Percentiles rank a stretch among this genome's conserved stretches.
These are phyloP conservation scores for Primulina tabacum DNA, from an alignment of 257 asterid species.

Conservation along the genomic window DNA sequence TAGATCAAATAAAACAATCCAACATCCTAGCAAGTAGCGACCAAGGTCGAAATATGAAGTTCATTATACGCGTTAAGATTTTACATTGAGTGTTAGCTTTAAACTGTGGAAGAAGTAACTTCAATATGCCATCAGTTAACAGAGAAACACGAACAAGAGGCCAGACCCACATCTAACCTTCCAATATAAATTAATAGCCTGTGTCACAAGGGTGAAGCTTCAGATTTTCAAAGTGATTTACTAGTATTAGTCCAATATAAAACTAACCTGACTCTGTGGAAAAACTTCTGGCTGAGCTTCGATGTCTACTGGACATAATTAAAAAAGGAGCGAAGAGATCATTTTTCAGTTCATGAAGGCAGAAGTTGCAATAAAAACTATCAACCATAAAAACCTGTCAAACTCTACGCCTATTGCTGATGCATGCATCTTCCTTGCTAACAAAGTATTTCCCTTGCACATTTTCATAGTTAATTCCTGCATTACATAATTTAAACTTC, in stretches of 20 bases:
- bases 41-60: neutral
- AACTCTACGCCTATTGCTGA: slow-evolving; percentile 41
- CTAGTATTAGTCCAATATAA: slow-evolving; percentile 6
- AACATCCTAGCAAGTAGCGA: slow-evolving; percentile 19
- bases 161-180: slow-evolving; percentile 10
- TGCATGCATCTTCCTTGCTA: slow-evolving; percentile 35
- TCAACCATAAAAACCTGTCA: slow-evolving; percentile 44
- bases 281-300: slow-evolving; percentile 41
- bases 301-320: slow-evolving; percentile 41
- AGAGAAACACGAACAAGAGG: neutral
- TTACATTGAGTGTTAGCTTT: slow-evolving; percentile 3
- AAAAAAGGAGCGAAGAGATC: slow-evolving; percentile 19
- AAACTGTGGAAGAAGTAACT: slow-evolving; percentile 5
- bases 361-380: slow-evolving; percentile 18
- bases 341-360: neutral
- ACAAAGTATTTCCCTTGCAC: slow-evolving; percentile 39
- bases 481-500: slow-evolving; percentile 26
- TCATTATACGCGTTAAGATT: too few species aligned
- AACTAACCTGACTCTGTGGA: slow-evolving; percentile 72
- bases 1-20: neutral
- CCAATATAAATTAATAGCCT: slow-evolving; percentile 18
- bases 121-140: slow-evolving; percentile 2
- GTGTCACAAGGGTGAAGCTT: slow-evolving; percentile 14
- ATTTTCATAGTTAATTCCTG: slow-evolving; percentile 43
- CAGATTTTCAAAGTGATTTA: slow-evolving; percentile 5